Percentiles rank a stretch among this genome's conserved stretches.
Conservation (phyloP, 192 early-diverging fungal species). For the Entrophospora sp. region DNA sequence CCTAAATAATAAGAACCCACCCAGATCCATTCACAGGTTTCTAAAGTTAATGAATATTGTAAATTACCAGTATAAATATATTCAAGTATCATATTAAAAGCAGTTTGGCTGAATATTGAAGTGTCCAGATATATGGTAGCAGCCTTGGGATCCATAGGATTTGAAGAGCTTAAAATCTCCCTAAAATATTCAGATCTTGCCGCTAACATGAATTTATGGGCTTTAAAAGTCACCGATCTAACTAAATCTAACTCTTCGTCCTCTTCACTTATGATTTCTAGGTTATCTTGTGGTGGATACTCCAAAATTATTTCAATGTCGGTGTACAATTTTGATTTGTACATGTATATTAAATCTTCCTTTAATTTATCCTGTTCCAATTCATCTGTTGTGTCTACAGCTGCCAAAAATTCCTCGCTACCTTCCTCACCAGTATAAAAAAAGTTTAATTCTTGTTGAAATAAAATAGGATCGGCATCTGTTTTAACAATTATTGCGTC, state of each 20-base stretch:
- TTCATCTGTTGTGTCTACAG: slow-evolving; percentile 21
- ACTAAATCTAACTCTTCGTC: not conserved
- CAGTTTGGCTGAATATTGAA: slow-evolving; percentile 11
- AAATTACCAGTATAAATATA: slow-evolving; percentile 20
- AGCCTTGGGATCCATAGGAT: slow-evolving; percentile 1
- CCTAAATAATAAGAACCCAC: slow-evolving; percentile 16
- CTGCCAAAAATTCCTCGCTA: slow-evolving; percentile 18
- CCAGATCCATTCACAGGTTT: slow-evolving; percentile 14
- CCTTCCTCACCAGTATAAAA: slow-evolving; percentile 23
- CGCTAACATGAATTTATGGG: slow-evolving; percentile 17
- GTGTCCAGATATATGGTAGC: not conserved
- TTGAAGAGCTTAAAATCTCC: slow-evolving; percentile 8
- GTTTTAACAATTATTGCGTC: slow-evolving; percentile 9
- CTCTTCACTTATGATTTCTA: slow-evolving; percentile 7
- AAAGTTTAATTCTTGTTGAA: slow-evolving; percentile 20
- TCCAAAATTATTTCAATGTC: slow-evolving; percentile 15
- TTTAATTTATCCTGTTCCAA: slow-evolving; percentile 20
- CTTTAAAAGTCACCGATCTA: not conserved
- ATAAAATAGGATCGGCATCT: slow-evolving; percentile 1
- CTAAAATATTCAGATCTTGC: slow-evolving; percentile 20
- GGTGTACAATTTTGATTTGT: slow-evolving; percentile 21
- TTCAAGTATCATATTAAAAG: slow-evolving; percentile 16
- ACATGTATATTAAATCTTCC: slow-evolving; percentile 22
- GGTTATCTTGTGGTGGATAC: not conserved
- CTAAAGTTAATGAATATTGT: slow-evolving; percentile 7